Evolutionary conservation across 768 basidiomycete genomes (phyloP), one percentile per base, ranked within the genome.

Genomic region (Mycena pura): DNA sequence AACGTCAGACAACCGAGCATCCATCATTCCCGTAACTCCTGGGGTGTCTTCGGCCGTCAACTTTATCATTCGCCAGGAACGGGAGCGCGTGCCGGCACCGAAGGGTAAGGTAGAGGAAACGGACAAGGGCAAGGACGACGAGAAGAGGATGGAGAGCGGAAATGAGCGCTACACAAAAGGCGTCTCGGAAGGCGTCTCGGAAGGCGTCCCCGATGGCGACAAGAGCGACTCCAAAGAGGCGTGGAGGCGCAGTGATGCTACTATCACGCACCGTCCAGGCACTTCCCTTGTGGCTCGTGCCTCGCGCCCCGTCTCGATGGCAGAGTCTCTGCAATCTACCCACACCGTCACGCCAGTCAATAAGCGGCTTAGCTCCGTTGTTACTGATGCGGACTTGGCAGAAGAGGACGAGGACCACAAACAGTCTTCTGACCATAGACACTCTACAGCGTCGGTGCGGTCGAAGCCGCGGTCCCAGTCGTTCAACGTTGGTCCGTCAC

Each of bases 171-270:
- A n/a, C n/a, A n/a, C n/a, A 36, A 36, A 36, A 36, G 34, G 34
- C 9, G 34, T n/a, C n/a, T n/a, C n/a, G n/a, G n/a, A n/a, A n/a
- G n/a, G n/a, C n/a, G n/a, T n/a, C n/a, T n/a, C n/a, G n/a, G n/a
- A n/a, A n/a, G n/a, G n/a, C n/a, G n/a, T n/a, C n/a, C n/a, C n/a
- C n/a, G n/a, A n/a, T 29, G 57, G 57, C 8, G 70, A 73, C 50
- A 74, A 76, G 70, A 68, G 60, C 40, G 81, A 84, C 44, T 72
- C 72, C 68, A 92, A 89, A 77, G 91, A 93, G 63, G 79, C 81
- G 29, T 90, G 91, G 88, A 78, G 91, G 68, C 91, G 90, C 76
- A 92, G 91, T 66, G 91, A 93, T 73, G 87, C 91, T 6, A 92
- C 90, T n/a, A 85, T 88, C 70, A 88, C 90, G 68, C 86, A 88